A percentile compares a stretch with the other conserved stretches of the same genome.
These are phyloP conservation scores for Lasiosphaeria ovina DNA, from an alignment of 495 filamentous ascomycete genomes.

Conservation along the genomic window DNA sequence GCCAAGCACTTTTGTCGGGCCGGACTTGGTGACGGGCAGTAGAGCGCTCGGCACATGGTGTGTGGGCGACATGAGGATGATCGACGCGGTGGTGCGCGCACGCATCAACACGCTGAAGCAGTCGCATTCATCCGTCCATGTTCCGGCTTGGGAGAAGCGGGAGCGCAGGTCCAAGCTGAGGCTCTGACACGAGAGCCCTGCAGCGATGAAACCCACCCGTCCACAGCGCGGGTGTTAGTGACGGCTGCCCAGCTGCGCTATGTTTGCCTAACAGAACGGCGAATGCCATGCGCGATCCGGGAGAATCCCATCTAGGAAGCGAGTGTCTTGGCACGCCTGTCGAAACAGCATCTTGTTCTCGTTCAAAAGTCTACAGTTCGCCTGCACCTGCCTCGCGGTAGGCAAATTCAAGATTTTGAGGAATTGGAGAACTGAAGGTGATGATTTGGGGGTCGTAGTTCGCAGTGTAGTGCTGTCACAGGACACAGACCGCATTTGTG, in stretches of 20 bases:
- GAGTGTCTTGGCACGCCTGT: conserved; percentile 1
- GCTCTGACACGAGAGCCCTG: conserved; percentile 26
- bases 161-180: conserved; percentile 17
- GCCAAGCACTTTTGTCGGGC: too few species aligned
- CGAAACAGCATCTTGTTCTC: conserved; percentile 9
- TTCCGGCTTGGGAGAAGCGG: conserved; percentile 18
- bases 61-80: neutral
- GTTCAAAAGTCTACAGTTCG: neutral
- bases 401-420: neutral
- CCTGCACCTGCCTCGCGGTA: neutral
- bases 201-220: conserved; percentile 23
- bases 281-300: conserved; percentile 9
- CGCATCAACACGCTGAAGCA: conserved; percentile 15
- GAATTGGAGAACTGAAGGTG: too few species aligned
- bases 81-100: neutral
- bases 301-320: conserved; percentile 5
- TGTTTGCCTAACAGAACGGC: conserved; percentile 9
- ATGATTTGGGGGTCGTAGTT: too few species aligned
- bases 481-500: too few species aligned
- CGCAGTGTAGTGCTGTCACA: too few species aligned
- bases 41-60: too few species aligned
- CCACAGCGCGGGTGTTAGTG: conserved; percentile 15
- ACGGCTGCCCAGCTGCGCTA: neutral
- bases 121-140: conserved; percentile 24
- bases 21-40: too few species aligned